A percentile compares a stretch with the other conserved stretches of the same genome.
Evolutionary conservation across 208 protist genomes (phyloP).

Genomic region (Acanthamoeba polyphaga): DNA sequence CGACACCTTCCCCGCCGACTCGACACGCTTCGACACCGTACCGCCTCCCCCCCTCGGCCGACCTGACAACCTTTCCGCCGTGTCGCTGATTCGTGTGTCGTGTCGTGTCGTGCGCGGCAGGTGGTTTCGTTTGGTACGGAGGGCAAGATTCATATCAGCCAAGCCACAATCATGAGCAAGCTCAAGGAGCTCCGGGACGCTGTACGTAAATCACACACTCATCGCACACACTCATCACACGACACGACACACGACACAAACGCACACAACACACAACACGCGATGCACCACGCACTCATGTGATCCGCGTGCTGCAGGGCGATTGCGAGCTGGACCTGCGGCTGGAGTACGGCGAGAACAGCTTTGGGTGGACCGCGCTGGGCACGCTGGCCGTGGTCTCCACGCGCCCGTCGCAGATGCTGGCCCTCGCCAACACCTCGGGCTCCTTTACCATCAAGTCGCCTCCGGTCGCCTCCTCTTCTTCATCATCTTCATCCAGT

Average conservation of each 20-base stretch:
- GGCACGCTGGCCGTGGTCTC: conserved; percentile 27
- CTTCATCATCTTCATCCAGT: no score
- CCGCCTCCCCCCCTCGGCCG: neutral
- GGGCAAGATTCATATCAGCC: conserved; percentile 65
- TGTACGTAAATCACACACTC: neutral
- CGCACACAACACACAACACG: no score
- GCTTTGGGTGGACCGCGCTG: conserved; percentile 42
- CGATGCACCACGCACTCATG: no score
- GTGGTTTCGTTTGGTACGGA: conserved; percentile 32
- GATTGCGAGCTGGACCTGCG: conserved; percentile 41
- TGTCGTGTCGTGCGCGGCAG: neutral
- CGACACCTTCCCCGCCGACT: neutral
- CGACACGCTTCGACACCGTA: neutral
- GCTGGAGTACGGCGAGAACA: conserved; percentile 58
- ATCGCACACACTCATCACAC: neutral
- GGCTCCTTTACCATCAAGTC: neutral
- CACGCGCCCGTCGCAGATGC: conserved; percentile 19
- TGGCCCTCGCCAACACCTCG: neutral
- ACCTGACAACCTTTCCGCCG: neutral
- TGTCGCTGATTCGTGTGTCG: neutral
- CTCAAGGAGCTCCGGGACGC: neutral
- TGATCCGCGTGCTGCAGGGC: neutral
- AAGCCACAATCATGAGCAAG: conserved; percentile 24
- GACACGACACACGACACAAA: no score
- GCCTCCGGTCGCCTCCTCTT: no score